A percentile compares a stretch with the other conserved stretches of the same genome.
phyloP scores from a whole-genome alignment of 768 basidiomycete species.

The Podaxis sp. region DNA sequence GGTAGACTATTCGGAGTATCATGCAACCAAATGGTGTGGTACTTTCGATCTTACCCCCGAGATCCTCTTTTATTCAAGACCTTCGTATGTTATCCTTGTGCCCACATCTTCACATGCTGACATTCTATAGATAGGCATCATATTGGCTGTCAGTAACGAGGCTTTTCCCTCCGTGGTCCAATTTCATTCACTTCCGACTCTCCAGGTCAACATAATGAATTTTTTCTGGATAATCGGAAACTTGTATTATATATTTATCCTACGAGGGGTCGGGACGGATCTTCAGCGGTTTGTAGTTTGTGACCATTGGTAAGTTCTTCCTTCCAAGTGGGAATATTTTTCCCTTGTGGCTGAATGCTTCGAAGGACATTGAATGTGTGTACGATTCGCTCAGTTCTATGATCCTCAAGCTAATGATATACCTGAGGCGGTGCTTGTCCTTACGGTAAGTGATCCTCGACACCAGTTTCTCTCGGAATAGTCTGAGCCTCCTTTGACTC shows the following conservation, averaged over 20 bases:
- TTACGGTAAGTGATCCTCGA: neutral
- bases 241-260: no score
- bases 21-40: slow-evolving; percentile 4
- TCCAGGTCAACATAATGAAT: neutral
- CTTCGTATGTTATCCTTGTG: neutral
- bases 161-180: no score
- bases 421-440: neutral
- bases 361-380: neutral
- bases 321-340: neutral
- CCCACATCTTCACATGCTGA: neutral
- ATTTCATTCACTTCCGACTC: no score
- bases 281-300: no score
- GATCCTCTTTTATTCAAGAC: slow-evolving; percentile 1
- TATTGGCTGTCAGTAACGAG: no score
- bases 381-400: neutral
- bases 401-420: neutral
- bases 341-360: neutral
- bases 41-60: slow-evolving; percentile 5
- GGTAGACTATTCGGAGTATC: neutral
- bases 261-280: no score
- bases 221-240: no score
- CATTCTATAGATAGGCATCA: no score
- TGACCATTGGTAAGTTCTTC: no score
- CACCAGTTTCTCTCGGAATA: neutral
- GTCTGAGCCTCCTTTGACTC: neutral